These are phyloP conservation scores for Achaetomiella virescens DNA, from an alignment of 495 filamentous ascomycete genomes.

Conservation along the genomic window DNA sequence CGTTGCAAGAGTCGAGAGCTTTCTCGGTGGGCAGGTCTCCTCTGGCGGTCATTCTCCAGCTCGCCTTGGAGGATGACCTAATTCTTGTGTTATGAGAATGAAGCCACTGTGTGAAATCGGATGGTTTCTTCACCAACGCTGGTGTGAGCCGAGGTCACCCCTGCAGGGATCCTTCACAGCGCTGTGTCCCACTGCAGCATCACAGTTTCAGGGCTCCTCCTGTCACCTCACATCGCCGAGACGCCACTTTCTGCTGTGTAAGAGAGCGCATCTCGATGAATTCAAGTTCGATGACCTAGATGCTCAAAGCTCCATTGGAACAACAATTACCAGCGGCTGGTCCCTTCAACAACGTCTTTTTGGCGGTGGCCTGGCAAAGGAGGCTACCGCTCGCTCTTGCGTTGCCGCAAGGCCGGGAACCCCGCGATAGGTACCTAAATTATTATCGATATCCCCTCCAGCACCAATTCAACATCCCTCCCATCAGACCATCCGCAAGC, in stretches of 20 bases:
- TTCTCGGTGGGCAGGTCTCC: background rate
- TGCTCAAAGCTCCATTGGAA: too few species aligned
- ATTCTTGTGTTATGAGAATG: constrained; percentile 5
- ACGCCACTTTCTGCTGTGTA: background rate
- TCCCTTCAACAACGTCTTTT: too few species aligned
- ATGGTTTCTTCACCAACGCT: too few species aligned
- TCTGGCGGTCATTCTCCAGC: background rate
- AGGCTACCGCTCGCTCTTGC: too few species aligned
- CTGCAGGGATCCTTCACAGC: background rate
- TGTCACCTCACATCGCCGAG: background rate
- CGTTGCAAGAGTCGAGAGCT: too few species aligned
- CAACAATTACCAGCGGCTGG: too few species aligned
- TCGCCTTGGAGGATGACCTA: background rate
- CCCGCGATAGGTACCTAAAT: too few species aligned
- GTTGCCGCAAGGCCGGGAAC: too few species aligned
- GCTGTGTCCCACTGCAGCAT: background rate
- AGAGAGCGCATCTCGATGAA: background rate
- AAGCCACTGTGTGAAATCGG: background rate
- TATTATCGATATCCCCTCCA: too few species aligned
- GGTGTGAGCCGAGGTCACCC: background rate
- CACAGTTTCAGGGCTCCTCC: background rate
- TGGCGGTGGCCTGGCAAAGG: too few species aligned
- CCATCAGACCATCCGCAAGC: background rate
- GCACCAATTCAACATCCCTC: too few species aligned
- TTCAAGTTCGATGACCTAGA: too few species aligned